A percentile compares a stretch with the other conserved stretches of the same genome.
phyloP scores from a whole-genome alignment of 139 green algal species.

The Haematococcus lacustris region DNA sequence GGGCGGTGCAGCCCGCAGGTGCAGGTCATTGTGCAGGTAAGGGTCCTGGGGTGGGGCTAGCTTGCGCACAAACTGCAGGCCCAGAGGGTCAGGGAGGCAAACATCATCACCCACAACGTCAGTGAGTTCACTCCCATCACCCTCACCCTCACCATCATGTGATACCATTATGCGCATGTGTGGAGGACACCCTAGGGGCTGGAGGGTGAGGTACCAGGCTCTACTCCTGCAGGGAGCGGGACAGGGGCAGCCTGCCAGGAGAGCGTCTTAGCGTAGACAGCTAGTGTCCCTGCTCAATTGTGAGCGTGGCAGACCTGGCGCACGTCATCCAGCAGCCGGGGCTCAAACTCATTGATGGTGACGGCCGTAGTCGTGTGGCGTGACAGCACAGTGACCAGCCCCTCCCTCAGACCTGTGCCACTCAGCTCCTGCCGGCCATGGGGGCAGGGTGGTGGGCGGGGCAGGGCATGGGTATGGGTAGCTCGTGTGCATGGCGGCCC shows the following conservation, averaged over 20 bases:
- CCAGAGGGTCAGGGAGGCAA: background rate
- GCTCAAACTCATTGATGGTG: conserved; percentile 73
- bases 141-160: background rate
- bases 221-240: too few relatives aligned
- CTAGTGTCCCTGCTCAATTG: too few relatives aligned
- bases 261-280: too few relatives aligned
- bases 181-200: background rate
- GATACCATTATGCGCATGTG: background rate
- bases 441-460: too few relatives aligned
- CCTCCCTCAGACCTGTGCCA: conserved; percentile 10
- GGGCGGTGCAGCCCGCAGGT: conserved; percentile 55
- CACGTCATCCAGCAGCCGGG: conserved; percentile 70
- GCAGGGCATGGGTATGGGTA: too few relatives aligned
- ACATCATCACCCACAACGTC: background rate
- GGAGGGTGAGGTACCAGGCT: background rate
- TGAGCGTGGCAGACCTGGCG: conserved; percentile 41
- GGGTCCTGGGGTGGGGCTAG: conserved; percentile 51
- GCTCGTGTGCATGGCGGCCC: background rate
- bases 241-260: too few relatives aligned
- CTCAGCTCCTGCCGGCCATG: background rate
- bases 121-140: background rate
- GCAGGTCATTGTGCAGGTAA: conserved; percentile 82
- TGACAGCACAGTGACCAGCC: conserved; percentile 57
- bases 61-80: conserved; percentile 41
- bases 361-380: conserved; percentile 66